phyloP scores from a whole-genome alignment of 192 early-diverging fungal species.

The Coemansia furcata region DNA sequence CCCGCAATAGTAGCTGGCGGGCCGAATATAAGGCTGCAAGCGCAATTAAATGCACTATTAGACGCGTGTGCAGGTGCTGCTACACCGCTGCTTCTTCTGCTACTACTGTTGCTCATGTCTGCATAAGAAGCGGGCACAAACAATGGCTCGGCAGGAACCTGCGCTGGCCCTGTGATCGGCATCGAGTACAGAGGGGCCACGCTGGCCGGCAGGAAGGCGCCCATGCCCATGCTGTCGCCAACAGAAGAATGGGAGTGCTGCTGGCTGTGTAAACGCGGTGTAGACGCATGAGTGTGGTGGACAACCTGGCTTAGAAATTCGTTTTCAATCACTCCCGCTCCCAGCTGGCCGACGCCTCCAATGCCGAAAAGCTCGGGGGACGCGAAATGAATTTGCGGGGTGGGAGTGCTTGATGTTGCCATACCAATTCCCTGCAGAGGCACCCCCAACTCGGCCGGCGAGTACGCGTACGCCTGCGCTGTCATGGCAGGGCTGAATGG shows the following conservation, averaged over 20 bases:
- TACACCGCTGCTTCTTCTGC: not conserved
- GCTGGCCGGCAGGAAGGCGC: not conserved
- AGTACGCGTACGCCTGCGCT: not conserved
- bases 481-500: not conserved
- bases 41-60: conserved; percentile 9
- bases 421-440: not conserved
- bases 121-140: conserved; percentile 28
- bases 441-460: not conserved
- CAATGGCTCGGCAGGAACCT: conserved; percentile 28
- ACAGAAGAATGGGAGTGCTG: not conserved
- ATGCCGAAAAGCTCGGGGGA: conserved; percentile 9
- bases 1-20: not conserved
- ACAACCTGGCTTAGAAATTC: not conserved
- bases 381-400: not conserved
- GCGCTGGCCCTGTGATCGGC: conserved; percentile 31
- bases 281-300: not conserved
- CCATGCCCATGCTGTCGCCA: not conserved
- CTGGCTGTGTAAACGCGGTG: not conserved
- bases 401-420: not conserved
- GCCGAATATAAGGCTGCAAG: not conserved
- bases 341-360: not conserved
- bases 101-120: conserved; percentile 15
- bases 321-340: not conserved
- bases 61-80: conserved; percentile 4
- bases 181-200: conserved; percentile 9